phyloP scores from a whole-genome alignment of 2,329 filamentous ascomycete species.

The Corynespora cassiicola region DNA sequence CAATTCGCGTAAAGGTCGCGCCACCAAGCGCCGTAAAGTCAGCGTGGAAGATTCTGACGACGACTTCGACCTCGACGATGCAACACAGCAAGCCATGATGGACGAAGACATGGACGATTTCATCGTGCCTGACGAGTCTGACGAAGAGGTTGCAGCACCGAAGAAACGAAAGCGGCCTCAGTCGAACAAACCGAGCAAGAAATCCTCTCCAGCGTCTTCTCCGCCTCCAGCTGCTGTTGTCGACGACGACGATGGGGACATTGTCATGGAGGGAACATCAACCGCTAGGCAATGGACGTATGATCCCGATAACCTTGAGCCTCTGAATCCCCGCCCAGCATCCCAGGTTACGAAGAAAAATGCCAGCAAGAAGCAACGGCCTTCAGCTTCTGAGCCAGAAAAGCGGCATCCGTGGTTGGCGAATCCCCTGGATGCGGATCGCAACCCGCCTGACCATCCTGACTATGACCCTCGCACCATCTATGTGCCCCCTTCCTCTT shows the following conservation, averaged over 20 bases:
- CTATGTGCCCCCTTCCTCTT: conserved; percentile 84
- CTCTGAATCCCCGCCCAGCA: conserved; percentile 55
- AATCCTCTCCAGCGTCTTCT: conserved; percentile 53
- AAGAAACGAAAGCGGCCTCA: conserved; percentile 73
- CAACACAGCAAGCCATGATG: conserved; percentile 61
- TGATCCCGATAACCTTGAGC: conserved; percentile 65
- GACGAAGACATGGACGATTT: conserved; percentile 85
- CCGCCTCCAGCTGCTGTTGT: conserved; percentile 49
- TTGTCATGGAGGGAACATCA: conserved; percentile 64
- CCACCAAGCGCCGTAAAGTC: conserved; percentile 66
- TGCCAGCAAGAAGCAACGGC: conserved; percentile 60
- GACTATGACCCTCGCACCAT: conserved; percentile 92
- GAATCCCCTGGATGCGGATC: conserved; percentile 82
- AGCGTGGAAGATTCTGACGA: conserved; percentile 71
- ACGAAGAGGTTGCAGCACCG: conserved; percentile 66
- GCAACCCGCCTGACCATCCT: conserved; percentile 76
- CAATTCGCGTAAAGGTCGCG: conserved; percentile 51
- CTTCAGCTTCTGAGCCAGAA: conserved; percentile 81
- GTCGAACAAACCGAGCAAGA: conserved; percentile 69
- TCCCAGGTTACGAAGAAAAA: conserved; percentile 38
- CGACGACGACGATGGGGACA: conserved; percentile 61
- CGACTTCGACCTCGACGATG: conserved; percentile 67
- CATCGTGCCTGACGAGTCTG: conserved; percentile 84
- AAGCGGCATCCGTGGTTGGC: conserved; percentile 91
- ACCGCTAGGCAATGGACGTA: conserved; percentile 85